Conservation (phyloP, 2,329 filamentous ascomycete species). For the Paecilomyces variotii region DNA sequence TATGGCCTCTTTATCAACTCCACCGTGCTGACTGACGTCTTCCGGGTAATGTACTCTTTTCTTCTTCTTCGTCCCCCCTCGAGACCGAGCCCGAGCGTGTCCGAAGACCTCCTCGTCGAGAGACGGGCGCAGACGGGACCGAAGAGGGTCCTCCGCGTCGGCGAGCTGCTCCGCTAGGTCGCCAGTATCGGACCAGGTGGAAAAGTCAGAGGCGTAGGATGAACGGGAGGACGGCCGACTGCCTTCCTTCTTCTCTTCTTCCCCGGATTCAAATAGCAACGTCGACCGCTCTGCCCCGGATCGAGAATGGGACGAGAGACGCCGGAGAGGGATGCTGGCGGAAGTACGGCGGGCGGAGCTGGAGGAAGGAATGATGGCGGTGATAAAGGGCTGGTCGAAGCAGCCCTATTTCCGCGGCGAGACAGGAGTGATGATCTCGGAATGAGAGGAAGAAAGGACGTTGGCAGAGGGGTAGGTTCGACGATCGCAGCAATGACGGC, state of each 20-base stretch:
- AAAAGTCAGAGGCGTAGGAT: constrained; percentile 58
- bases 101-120: constrained; percentile 54
- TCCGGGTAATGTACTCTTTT: constrained; percentile 65
- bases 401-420: constrained; percentile 46
- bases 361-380: constrained; percentile 79
- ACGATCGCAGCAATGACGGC: background rate
- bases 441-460: background rate
- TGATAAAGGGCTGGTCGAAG: constrained; percentile 65
- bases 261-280: constrained; percentile 33
- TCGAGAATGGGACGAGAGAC: constrained; percentile 43
- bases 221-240: constrained; percentile 45
- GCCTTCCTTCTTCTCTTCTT: constrained; percentile 40
- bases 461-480: constrained; percentile 1
- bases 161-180: constrained; percentile 88
- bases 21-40: constrained; percentile 33
- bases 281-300: constrained; percentile 29
- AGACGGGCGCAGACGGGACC: constrained; percentile 58
- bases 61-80: constrained; percentile 30
- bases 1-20: constrained; percentile 46
- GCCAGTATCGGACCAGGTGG: constrained; percentile 87
- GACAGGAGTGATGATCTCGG: background rate
- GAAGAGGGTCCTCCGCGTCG: constrained; percentile 73
- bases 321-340: constrained; percentile 82
- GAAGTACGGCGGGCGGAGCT: constrained; percentile 51
- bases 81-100: constrained; percentile 23